Evolutionary conservation across 306 rosid species (phyloP), one percentile per base, ranked within the genome.

Genomic region (Purshia tridentata): DNA sequence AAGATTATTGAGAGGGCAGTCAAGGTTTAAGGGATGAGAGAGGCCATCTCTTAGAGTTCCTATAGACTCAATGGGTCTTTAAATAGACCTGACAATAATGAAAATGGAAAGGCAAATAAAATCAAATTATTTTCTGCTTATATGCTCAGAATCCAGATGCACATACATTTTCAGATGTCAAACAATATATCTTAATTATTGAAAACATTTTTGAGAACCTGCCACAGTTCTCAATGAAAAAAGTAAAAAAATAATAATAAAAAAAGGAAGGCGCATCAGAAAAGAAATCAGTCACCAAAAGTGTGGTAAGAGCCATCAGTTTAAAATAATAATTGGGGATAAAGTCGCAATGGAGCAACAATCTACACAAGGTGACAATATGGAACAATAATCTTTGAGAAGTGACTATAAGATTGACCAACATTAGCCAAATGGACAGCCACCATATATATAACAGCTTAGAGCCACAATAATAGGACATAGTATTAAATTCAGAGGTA

Each of bases 381-480:
- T 29, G 19, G 14, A 46, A n/a, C 52, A 55, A 39, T 51, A 42
- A 12, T 12, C 9, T 1, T 5, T 0, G 18, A 35, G 18, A 58
- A n/a, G 7, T 46, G 70, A 22, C 19, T 16, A 45, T 29, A 58
- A 50, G 5, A 76, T 13, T 20, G 15, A 58, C n/a, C 56, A 35
- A 46, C 23, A 75, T 15, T 50, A n/a, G 11, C 57, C 44, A 64
- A 63, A 78, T 41, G 72, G 54, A 48, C 59, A 58, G 42, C 48
- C 47, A 81, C 65, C 50, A 78, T 54, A 67, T 54, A 12, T 19
- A 72, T 60, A 22, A 54, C 57, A 50, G 39, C 70, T 15, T 53
- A 45, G 6, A 61, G 47, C 46, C 53, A 62, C 48, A 50, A 23
- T 16, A 46, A 57, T 10, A 35, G 65, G 51, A 75, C 61, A 49